A percentile compares a stretch with the other conserved stretches of the same genome.
Evolutionary conservation across 306 rosid genomes (phyloP).

Genomic region (Luffa acutangula): DNA sequence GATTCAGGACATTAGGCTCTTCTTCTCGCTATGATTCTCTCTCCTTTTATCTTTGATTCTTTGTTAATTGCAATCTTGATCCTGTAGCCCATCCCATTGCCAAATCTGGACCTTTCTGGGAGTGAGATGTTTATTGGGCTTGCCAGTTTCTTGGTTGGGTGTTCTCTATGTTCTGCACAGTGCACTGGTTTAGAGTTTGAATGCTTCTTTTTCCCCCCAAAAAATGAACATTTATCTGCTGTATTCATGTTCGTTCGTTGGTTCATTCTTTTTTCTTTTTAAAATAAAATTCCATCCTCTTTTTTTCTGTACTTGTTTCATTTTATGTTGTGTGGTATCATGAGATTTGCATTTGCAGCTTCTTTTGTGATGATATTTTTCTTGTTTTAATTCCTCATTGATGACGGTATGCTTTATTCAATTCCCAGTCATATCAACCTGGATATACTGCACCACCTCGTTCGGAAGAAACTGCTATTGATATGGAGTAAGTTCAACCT

Average conservation of each 20-base stretch:
- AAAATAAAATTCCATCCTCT: neutral
- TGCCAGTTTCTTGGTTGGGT: neutral
- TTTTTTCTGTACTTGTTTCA: neutral
- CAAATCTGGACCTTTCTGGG: neutral
- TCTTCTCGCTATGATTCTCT: neutral
- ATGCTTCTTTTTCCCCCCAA: neutral
- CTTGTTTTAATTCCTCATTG: neutral
- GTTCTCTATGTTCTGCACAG: neutral
- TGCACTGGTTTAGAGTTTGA: neutral
- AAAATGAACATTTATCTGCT: neutral
- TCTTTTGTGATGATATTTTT: neutral
- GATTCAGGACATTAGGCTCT: neutral
- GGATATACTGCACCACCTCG: constrained; percentile 37
- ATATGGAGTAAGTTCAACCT: constrained; percentile 34
- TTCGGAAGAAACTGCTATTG: constrained; percentile 31
- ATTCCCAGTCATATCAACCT: constrained; percentile 32
- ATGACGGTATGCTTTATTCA: neutral
- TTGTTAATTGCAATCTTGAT: neutral
- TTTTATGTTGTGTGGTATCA: neutral
- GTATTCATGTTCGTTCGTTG: neutral
- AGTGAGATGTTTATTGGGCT: neutral
- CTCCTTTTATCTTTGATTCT: too few relatives aligned
- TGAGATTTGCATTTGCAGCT: neutral
- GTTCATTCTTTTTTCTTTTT: too few relatives aligned
- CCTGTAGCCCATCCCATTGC: neutral